Evolutionary conservation across 352 stramenopile genomes (phyloP).

Genomic region (Globisporangium middletonii): DNA sequence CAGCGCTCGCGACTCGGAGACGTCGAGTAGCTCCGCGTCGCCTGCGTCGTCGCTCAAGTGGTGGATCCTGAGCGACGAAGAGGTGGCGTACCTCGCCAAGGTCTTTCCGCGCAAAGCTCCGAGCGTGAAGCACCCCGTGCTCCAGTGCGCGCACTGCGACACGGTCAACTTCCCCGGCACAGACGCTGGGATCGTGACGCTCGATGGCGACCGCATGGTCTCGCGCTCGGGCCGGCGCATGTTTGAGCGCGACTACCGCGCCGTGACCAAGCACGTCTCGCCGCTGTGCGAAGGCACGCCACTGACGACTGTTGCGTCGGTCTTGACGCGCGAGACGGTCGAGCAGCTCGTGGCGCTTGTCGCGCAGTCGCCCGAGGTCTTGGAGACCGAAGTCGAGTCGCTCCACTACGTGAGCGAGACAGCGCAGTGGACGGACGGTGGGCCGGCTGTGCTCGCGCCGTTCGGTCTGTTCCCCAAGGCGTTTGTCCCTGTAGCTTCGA

Average conservation of each 20-base stretch:
- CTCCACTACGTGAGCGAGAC: conserved; percentile 50
- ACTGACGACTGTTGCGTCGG: conserved; percentile 37
- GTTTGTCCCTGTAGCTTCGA: conserved; percentile 7
- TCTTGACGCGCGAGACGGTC: conserved; percentile 36
- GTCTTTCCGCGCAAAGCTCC: conserved; percentile 43
- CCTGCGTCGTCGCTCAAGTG: conserved; percentile 30
- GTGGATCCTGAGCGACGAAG: conserved; percentile 75
- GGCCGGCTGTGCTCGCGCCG: conserved; percentile 37
- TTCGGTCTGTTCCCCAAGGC: conserved; percentile 53
- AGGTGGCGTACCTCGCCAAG: conserved; percentile 54
- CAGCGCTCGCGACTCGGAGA: neutral
- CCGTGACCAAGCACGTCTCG: conserved; percentile 73
- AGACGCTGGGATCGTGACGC: conserved; percentile 62
- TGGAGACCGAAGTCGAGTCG: conserved; percentile 62
- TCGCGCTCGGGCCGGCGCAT: conserved; percentile 61
- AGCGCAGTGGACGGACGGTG: conserved; percentile 16
- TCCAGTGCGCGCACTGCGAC: conserved; percentile 70
- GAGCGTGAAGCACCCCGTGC: conserved; percentile 48
- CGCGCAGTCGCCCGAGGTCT: conserved; percentile 45
- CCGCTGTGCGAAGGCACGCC: conserved; percentile 68
- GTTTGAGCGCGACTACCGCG: conserved; percentile 74
- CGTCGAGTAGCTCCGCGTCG: neutral
- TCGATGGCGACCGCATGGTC: conserved; percentile 67
- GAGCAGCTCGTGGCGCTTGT: conserved; percentile 41
- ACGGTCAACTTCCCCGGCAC: conserved; percentile 77